Evolutionary conservation across 257 asterid genomes (phyloP).

Genomic region (Verbascum thapsus): DNA sequence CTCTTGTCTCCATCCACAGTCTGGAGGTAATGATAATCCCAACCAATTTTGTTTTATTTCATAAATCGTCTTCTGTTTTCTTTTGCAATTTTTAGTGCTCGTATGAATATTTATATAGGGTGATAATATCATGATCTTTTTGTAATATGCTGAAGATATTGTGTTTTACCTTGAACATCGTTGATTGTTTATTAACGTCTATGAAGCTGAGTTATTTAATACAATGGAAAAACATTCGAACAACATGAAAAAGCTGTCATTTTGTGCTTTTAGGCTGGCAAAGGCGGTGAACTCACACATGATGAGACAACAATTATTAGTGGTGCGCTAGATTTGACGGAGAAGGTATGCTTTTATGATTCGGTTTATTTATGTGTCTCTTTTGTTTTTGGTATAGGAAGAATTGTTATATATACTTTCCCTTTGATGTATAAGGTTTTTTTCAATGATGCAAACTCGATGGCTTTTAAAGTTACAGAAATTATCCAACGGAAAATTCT

Average conservation of each 20-base stretch:
- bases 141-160: background rate
- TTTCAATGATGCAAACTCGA: too few relatives aligned
- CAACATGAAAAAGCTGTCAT: background rate
- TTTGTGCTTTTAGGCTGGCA: conserved; percentile 71
- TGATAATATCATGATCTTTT: background rate
- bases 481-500: too few relatives aligned
- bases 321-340: conserved; percentile 96
- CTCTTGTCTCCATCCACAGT: conserved; percentile 93
- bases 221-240: too few relatives aligned
- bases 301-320: conserved; percentile 97
- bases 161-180: conserved; percentile 8
- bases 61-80: background rate
- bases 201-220: too few relatives aligned
- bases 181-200: background rate
- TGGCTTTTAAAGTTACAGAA: too few relatives aligned
- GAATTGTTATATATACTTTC: background rate
- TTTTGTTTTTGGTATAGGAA: too few relatives aligned
- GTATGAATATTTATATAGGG: background rate
- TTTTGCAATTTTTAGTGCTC: background rate
- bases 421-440: background rate
- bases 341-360: conserved; percentile 60
- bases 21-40: conserved; percentile 60
- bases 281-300: conserved; percentile 97
- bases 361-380: too few relatives aligned
- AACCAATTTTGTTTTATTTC: background rate